Conservation (phyloP, 352 stramenopile species). For the Pythium plurisporium region DNA sequence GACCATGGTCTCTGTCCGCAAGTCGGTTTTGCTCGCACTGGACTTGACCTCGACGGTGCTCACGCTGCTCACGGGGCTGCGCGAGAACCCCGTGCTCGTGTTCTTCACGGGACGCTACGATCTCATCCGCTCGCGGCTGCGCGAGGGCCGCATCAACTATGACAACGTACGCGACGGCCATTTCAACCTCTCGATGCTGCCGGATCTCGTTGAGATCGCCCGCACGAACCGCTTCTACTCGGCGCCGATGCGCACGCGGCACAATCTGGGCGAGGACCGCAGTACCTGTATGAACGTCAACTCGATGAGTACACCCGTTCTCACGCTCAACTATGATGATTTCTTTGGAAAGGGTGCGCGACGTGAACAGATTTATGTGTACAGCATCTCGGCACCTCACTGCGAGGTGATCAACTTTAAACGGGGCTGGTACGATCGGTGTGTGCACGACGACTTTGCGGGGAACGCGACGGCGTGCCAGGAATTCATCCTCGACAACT, state of each 20-base stretch:
- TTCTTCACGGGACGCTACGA: constrained; percentile 18
- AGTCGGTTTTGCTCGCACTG: constrained; percentile 6
- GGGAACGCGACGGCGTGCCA: constrained; percentile 35
- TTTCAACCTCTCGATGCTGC: constrained; percentile 12
- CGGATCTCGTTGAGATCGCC: constrained; percentile 23
- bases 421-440: constrained; percentile 19
- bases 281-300: constrained; percentile 22
- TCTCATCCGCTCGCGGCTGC: constrained; percentile 11
- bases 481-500: constrained; percentile 45
- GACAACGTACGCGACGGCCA: constrained; percentile 16
- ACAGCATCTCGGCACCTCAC: constrained; percentile 33
- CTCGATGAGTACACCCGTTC: constrained; percentile 19
- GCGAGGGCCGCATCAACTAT: constrained; percentile 23
- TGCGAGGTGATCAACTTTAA: constrained; percentile 19
- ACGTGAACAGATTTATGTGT: constrained; percentile 22
- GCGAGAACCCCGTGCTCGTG: constrained; percentile 18
- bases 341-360: constrained; percentile 25
- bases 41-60: constrained; percentile 14
- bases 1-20: constrained; percentile 6
- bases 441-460: constrained; percentile 16
- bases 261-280: constrained; percentile 21
- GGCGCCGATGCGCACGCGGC: constrained; percentile 12
- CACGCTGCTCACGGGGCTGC: constrained; percentile 21
- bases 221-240: constrained; percentile 27
- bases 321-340: constrained; percentile 28